A percentile compares a stretch with the other conserved stretches of the same genome.
Evolutionary conservation across 805 yeast genomes (phyloP).

Genomic region (Metschnikowia bowlesiae): DNA sequence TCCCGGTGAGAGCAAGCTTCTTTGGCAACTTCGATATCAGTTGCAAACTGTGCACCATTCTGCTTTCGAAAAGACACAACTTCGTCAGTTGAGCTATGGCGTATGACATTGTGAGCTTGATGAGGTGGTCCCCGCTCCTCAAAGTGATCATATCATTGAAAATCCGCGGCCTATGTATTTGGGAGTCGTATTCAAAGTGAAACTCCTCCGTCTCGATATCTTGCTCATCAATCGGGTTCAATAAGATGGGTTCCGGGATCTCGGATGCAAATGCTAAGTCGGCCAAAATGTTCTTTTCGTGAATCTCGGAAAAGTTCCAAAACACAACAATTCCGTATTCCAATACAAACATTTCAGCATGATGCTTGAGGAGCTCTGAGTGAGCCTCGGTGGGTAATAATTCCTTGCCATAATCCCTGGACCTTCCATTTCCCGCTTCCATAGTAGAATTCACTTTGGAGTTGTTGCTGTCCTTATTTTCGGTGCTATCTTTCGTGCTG

Average conservation of each 20-base stretch:
- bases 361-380: slow-evolving; percentile 54
- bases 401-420: neutral
- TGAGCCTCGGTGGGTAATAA: slow-evolving; percentile 5
- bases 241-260: slow-evolving; percentile 45
- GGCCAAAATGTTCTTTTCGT: slow-evolving; percentile 90
- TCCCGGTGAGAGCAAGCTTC: slow-evolving; percentile 84
- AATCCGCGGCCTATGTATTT: slow-evolving; percentile 64
- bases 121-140: slow-evolving; percentile 86
- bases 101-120: slow-evolving; percentile 88
- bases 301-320: slow-evolving; percentile 92
- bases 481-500: slow-evolving; percentile 14
- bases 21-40: slow-evolving; percentile 89
- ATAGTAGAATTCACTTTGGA: slow-evolving; percentile 4
- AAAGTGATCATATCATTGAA: slow-evolving; percentile 93
- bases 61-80: slow-evolving; percentile 82
- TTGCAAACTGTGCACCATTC: slow-evolving; percentile 78
- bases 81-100: slow-evolving; percentile 97
- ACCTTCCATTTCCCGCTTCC: neutral
- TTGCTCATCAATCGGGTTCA: slow-evolving; percentile 75
- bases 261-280: slow-evolving; percentile 72
- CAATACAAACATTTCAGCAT: slow-evolving; percentile 84
- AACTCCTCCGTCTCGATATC: slow-evolving; percentile 92
- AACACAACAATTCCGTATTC: slow-evolving; percentile 95
- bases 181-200: slow-evolving; percentile 65
- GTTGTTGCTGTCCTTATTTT: neutral